phyloP scores from a whole-genome alignment of 2,329 filamentous ascomycete genomes.

The Penicillium sp. region DNA sequence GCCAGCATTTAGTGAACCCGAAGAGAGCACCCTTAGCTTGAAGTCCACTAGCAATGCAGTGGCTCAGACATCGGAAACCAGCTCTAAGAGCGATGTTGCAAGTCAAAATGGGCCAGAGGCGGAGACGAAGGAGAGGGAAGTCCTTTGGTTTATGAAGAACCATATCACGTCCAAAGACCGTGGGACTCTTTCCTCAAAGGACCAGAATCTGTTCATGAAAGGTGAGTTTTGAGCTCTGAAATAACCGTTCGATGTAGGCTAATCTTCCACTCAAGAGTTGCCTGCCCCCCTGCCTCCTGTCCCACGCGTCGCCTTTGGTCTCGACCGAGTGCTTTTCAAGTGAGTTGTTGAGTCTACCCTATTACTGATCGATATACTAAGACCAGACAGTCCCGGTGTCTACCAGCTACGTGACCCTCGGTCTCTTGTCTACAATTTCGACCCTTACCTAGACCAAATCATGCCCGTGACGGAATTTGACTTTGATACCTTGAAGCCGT shows the following conservation, averaged over 20 bases:
- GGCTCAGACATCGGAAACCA: not conserved
- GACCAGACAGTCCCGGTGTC: conserved; percentile 63
- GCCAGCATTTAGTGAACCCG: not conserved
- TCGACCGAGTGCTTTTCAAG: conserved; percentile 94
- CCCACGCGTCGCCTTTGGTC: conserved; percentile 67
- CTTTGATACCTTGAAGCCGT: conserved; percentile 79
- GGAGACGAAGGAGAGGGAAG: not conserved
- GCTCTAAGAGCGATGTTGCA: not conserved
- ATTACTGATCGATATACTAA: conserved; percentile 4
- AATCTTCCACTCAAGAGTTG: conserved; percentile 30
- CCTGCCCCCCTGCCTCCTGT: conserved; percentile 52
- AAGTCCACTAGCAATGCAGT: not conserved
- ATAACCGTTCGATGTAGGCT: not conserved
- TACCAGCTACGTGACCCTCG: conserved; percentile 87
- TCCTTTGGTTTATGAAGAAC: not conserved
- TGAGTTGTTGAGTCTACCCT: conserved; percentile 32
- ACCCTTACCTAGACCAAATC: conserved; percentile 87
- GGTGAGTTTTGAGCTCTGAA: conserved; percentile 17
- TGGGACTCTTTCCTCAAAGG: conserved; percentile 16
- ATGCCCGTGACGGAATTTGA: conserved; percentile 95
- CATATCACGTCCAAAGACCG: conserved; percentile 3
- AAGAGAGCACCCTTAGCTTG: not conserved
- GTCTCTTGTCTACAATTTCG: conserved; percentile 91
- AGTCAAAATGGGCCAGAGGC: not conserved
- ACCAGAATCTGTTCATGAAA: conserved; percentile 12